A percentile compares a stretch with the other conserved stretches of the same genome.
These are phyloP conservation scores for Grigorovia transvaalensis DNA, from an alignment of 805 yeast species.

Conservation along the genomic window DNA sequence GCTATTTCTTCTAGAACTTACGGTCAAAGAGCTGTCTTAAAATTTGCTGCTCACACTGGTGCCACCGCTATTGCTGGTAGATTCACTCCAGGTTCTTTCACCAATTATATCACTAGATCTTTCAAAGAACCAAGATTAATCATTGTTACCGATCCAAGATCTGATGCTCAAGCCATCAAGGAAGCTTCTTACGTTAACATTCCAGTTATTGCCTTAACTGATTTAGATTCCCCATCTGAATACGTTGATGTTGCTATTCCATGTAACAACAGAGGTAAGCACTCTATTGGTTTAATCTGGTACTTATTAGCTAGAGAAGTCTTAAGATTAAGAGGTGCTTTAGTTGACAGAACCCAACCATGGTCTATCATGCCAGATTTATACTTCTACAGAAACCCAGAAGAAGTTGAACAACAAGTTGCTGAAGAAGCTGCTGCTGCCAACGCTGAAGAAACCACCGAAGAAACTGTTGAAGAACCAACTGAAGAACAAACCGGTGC, in stretches of 20 bases:
- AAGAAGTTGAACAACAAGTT: conserved; percentile 80
- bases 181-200: conserved; percentile 99
- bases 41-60: conserved; percentile 99
- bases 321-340: conserved; percentile 95
- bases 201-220: conserved; percentile 98
- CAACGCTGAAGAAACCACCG: conserved; percentile 40
- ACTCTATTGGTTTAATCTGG: conserved; percentile 99
- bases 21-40: conserved; percentile 99
- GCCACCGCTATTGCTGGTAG: conserved; percentile 99
- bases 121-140: conserved; percentile 99
- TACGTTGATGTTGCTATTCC: conserved; percentile 99
- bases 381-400: conserved; percentile 99
- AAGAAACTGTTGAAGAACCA: conserved; percentile 74
- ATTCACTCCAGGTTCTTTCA: conserved; percentile 99
- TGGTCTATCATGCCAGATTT: conserved; percentile 99
- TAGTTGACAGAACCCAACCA: conserved; percentile 90
- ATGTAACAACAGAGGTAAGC: conserved; percentile 99
- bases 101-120: conserved; percentile 99
- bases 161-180: conserved; percentile 99
- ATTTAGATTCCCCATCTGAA: conserved; percentile 98
- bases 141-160: conserved; percentile 99
- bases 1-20: conserved; percentile 98
- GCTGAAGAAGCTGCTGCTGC: conserved; percentile 63
- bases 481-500: conserved; percentile 54
- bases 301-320: conserved; percentile 99